A percentile compares a stretch with the other conserved stretches of the same genome.
phyloP scores from a whole-genome alignment of 352 stramenopile genomes.

The Phytophthora lateralis region DNA sequence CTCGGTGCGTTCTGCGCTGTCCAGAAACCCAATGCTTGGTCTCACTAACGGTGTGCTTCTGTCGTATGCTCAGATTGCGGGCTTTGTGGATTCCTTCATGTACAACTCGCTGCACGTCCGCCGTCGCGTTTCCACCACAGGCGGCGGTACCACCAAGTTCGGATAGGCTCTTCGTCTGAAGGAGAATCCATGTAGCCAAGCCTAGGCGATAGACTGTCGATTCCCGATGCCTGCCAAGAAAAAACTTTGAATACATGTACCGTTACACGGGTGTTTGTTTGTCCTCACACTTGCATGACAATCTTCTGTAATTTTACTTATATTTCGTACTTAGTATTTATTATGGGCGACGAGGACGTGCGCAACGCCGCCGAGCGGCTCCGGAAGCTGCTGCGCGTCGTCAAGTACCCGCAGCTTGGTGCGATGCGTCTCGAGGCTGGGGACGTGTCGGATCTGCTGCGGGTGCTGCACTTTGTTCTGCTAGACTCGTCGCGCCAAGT shows the following conservation, averaged over 20 bases:
- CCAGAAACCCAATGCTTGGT: not conserved
- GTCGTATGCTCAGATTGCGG: constrained; percentile 66
- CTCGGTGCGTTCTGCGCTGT: constrained; percentile 54
- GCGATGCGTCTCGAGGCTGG: constrained; percentile 39
- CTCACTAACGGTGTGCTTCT: not conserved
- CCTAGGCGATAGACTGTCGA: constrained; percentile 29
- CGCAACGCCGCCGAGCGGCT: constrained; percentile 66
- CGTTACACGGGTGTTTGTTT: too few species aligned
- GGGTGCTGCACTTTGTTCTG: constrained; percentile 69
- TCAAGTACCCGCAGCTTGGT: constrained; percentile 57
- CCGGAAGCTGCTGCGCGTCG: constrained; percentile 54
- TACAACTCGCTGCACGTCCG: constrained; percentile 83
- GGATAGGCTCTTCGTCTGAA: constrained; percentile 22
- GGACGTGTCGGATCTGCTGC: constrained; percentile 59
- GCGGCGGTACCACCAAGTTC: constrained; percentile 36
- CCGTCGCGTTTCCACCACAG: constrained; percentile 34
- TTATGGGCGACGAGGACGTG: constrained; percentile 37
- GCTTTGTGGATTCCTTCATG: constrained; percentile 88
- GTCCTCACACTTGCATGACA: constrained; percentile 4
- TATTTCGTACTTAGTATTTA: not conserved
- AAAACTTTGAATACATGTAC: constrained; percentile 1
- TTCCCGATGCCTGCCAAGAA: constrained; percentile 13
- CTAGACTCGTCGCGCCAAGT: constrained; percentile 80
- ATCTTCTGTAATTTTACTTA: not conserved
- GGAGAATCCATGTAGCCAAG: constrained; percentile 9